Base-by-base conservation (phyloP, 73 alveolate species). In the Tetrahymena malaccensis region DNA sequence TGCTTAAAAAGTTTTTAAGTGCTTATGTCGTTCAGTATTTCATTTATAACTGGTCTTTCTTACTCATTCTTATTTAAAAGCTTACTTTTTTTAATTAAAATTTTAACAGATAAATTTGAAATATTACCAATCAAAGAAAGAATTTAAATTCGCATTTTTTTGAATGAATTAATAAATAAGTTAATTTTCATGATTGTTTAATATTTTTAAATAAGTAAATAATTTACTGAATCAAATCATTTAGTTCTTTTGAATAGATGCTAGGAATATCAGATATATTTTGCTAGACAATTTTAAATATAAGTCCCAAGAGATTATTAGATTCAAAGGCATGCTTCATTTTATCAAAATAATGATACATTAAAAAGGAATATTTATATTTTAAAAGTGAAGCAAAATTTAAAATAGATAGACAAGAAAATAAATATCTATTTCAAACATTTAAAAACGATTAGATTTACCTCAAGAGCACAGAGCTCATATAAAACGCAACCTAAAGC, bases 401-500 rank as follows among this genome's bases (percentile, higher is more conserved):
- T 40, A 40, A 40, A 40, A 40, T 40, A 40, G 44, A 40, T 40
- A 40, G 44, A 40, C 15, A 40, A 40, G 44, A 40, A 40, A 40
- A 40, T 40, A 40, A 40, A 31, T 19, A 16, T 35, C 94, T 84
- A 84, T 35, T 84, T 17, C 55, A 40, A 85, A 85, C 0, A 40
- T 85, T 22, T 27, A 17, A 85, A 94, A 89, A 38, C 55, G 93
- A 84, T 58, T 58, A 19, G 93, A 93, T 70, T 94, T 94, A 70
- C 93, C 85, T 31, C 93, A 35, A 93, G 96, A 34, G 94, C 89
- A 34, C 97, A 96, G 19, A 94, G 43, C 94, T 94, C 97, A 93
- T 33, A 96, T 34, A 85, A 55, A 58, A 96, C 94, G 43, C 85
- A 96, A 11, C 98, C 98, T 31, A 70, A 94, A 94, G 97, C 96